Conservation (phyloP, 164 flowering plant genomes). For the Aristolochia californica region DNA sequence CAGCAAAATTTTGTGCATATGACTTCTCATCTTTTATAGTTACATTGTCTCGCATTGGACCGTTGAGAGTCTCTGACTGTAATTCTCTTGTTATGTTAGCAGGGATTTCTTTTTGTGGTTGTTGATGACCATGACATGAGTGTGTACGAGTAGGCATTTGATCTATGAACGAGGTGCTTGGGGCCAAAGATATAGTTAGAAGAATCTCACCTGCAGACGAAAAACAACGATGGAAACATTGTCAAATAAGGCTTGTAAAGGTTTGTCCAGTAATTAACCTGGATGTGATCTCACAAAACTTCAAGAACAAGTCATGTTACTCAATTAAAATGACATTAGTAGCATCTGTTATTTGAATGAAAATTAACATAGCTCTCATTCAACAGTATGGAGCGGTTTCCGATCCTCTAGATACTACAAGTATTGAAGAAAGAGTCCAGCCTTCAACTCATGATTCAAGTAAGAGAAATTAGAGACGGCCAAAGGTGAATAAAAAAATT, state of each 20-base stretch:
- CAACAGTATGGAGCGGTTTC: too few relatives aligned
- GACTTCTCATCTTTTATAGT: conserved; percentile 47
- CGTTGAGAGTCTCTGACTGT: conserved; percentile 22
- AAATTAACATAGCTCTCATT: too few relatives aligned
- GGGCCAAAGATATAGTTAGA: conserved; percentile 50
- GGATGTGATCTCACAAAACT: too few relatives aligned
- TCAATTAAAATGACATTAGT: too few relatives aligned
- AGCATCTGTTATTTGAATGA: too few relatives aligned
- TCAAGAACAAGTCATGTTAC: too few relatives aligned
- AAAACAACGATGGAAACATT: not conserved
- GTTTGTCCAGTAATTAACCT: too few relatives aligned
- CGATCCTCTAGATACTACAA: too few relatives aligned
- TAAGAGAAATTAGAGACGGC: too few relatives aligned
- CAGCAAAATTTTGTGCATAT: conserved; percentile 28
- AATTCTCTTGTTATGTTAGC: conserved; percentile 24
- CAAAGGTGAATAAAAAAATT: not conserved
- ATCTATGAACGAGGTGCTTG: conserved; percentile 29
- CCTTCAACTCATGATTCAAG: too few relatives aligned
- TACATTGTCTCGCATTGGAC: conserved; percentile 24
- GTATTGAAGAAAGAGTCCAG: too few relatives aligned
- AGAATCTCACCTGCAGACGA: conserved; percentile 65
- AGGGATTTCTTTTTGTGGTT: conserved; percentile 12
- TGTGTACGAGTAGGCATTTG: conserved; percentile 3
- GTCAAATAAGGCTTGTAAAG: not conserved
- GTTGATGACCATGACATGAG: conserved; percentile 19